phyloP scores from a whole-genome alignment of 208 protist genomes.

The Trypanosoma scelopori region DNA sequence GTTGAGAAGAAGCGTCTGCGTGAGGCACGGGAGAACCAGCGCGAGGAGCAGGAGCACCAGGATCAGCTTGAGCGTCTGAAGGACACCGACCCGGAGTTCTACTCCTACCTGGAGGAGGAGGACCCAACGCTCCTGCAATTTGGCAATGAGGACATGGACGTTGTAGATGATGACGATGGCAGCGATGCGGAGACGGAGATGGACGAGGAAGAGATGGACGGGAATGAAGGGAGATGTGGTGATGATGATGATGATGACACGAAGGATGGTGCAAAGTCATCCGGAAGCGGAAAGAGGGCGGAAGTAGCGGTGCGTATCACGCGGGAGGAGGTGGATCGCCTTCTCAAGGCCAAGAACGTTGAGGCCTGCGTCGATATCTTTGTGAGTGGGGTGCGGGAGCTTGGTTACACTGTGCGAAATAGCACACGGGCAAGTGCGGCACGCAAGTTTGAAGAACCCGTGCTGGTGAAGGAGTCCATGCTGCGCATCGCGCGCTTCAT shows the following conservation, averaged over 20 bases:
- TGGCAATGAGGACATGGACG: conserved; percentile 75
- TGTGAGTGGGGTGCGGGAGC: conserved; percentile 75
- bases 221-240: conserved; percentile 23
- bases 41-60: conserved; percentile 86
- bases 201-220: conserved; percentile 70
- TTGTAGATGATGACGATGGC: conserved; percentile 70
- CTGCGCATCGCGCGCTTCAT: conserved; percentile 67
- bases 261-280: conserved; percentile 15
- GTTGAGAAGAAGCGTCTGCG: conserved; percentile 74
- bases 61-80: conserved; percentile 89
- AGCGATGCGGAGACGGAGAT: conserved; percentile 74
- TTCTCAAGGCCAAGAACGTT: conserved; percentile 41
- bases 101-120: conserved; percentile 89
- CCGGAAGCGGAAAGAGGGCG: background rate
- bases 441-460: conserved; percentile 88
- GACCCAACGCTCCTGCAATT: conserved; percentile 88
- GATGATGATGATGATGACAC: conserved; percentile 31
- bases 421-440: conserved; percentile 55
- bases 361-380: conserved; percentile 75
- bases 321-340: conserved; percentile 48
- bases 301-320: conserved; percentile 35
- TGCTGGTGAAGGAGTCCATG: conserved; percentile 84
- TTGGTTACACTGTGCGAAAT: conserved; percentile 77
- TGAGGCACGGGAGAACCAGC: conserved; percentile 56
- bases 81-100: conserved; percentile 89